phyloP scores from a whole-genome alignment of 23 red algal genomes.

The Agarophyton chilense region DNA sequence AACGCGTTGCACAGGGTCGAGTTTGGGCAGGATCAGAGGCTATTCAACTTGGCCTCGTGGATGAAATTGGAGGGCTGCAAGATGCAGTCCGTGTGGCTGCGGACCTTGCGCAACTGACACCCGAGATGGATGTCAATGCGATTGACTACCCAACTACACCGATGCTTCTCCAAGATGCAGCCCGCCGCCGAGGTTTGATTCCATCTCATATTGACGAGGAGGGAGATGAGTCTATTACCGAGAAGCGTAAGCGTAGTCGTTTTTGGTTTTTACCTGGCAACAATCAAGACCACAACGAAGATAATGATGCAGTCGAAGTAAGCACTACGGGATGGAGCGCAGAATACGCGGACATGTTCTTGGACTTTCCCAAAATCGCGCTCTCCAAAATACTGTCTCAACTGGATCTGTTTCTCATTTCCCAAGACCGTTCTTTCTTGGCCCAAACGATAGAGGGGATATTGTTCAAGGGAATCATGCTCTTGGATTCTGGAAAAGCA shows the following conservation, averaged over 20 bases:
- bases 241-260: conserved; percentile 32
- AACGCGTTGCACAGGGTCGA: conserved; percentile 82
- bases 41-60: conserved; percentile 71
- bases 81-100: conserved; percentile 71
- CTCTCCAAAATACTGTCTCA: neutral
- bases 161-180: conserved; percentile 64
- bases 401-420: neutral
- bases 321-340: neutral
- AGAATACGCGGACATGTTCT: neutral
- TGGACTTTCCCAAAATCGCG: neutral
- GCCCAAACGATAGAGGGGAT: neutral
- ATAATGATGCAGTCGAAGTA: conserved; percentile 23
- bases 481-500: conserved; percentile 1
- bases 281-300: neutral
- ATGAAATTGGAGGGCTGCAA: conserved; percentile 87
- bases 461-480: neutral
- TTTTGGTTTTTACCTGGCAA: neutral
- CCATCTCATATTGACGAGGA: conserved; percentile 62
- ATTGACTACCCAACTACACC: conserved; percentile 56
- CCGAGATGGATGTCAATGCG: conserved; percentile 19
- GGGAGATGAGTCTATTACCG: conserved; percentile 59
- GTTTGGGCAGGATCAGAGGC: conserved; percentile 94
- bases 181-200: conserved; percentile 40
- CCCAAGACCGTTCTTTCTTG: neutral
- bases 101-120: conserved; percentile 36